These are phyloP conservation scores for Mycena rosella DNA, from an alignment of 768 basidiomycete genomes.

Conservation along the genomic window DNA sequence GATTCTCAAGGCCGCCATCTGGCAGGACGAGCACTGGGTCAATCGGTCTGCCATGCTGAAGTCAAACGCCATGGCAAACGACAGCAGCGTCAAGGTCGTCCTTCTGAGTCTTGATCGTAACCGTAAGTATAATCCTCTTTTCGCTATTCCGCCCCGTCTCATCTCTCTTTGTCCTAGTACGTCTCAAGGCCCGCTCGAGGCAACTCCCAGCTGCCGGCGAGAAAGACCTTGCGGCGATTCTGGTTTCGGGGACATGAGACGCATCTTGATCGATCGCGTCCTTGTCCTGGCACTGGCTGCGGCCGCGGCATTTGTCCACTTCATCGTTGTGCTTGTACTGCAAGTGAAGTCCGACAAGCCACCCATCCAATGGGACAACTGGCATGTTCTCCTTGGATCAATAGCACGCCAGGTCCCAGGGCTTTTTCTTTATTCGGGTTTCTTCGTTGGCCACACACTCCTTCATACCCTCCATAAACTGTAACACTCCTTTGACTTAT, in stretches of 20 bases:
- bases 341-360: constrained; percentile 36
- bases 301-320: constrained; percentile 30
- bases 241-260: constrained; percentile 52
- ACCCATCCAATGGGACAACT: constrained; percentile 26
- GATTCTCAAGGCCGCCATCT: constrained; percentile 91
- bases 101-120: constrained; percentile 94
- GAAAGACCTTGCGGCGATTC: constrained; percentile 82
- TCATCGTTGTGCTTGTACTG: constrained; percentile 22
- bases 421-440: constrained; percentile 26
- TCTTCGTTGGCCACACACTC: constrained; percentile 23
- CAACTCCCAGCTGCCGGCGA: constrained; percentile 89
- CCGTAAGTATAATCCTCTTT: constrained; percentile 62
- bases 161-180: constrained; percentile 63
- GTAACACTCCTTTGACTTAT: constrained; percentile 34
- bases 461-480: constrained; percentile 28
- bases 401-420: constrained; percentile 36
- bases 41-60: constrained; percentile 85
- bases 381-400: constrained; percentile 29
- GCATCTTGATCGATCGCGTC: constrained; percentile 9
- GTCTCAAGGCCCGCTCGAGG: constrained; percentile 89
- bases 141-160: constrained; percentile 33
- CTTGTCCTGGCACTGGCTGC: constrained; percentile 24
- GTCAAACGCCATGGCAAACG: constrained; percentile 48
- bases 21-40: constrained; percentile 94
- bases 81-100: constrained; percentile 82